A percentile compares a stretch with the other conserved stretches of the same genome.
phyloP scores from a whole-genome alignment of 768 basidiomycete species.

The Hygrocybe coccinea region DNA sequence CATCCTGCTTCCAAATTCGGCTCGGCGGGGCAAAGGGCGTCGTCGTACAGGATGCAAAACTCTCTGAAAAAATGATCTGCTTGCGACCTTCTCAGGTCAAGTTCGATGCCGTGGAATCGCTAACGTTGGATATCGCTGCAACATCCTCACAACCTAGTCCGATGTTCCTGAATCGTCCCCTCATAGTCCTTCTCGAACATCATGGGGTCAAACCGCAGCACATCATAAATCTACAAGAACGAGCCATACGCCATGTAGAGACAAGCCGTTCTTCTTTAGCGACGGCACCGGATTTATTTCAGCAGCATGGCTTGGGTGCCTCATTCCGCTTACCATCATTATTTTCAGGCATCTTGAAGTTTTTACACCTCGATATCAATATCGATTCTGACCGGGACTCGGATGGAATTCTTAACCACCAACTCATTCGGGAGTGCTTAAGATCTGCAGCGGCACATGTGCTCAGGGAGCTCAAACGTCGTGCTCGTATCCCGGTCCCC shows the following conservation, averaged over 20 bases:
- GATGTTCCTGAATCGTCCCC: conserved; percentile 43
- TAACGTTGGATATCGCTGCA: conserved; percentile 45
- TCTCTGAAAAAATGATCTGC: conserved; percentile 32
- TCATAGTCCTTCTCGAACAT: conserved; percentile 47
- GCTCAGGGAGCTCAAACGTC: conserved; percentile 48
- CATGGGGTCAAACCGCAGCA: conserved; percentile 40
- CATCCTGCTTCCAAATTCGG: conserved; percentile 43
- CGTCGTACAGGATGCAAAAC: conserved; percentile 38
- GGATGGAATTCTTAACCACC: conserved; percentile 23
- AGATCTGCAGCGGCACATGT: conserved; percentile 41
- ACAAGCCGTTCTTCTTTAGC: conserved; percentile 24
- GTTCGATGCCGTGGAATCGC: conserved; percentile 36
- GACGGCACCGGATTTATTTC: conserved; percentile 36
- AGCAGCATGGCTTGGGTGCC: conserved; percentile 41
- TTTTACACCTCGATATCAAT: conserved; percentile 29
- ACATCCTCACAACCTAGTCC: conserved; percentile 41
- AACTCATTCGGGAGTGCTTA: conserved; percentile 35
- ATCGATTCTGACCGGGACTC: conserved; percentile 4
- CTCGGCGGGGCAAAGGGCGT: conserved; percentile 48
- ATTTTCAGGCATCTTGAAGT: conserved; percentile 32
- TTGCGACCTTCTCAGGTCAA: conserved; percentile 46
- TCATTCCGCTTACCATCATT: conserved; percentile 44
- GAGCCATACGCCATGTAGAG: conserved; percentile 19
- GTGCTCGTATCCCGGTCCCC: conserved; percentile 47
- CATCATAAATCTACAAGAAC: conserved; percentile 29